A percentile compares a stretch with the other conserved stretches of the same genome.
These are phyloP conservation scores for Coprinellus micaceus DNA, from an alignment of 768 basidiomycete species.

Conservation along the genomic window DNA sequence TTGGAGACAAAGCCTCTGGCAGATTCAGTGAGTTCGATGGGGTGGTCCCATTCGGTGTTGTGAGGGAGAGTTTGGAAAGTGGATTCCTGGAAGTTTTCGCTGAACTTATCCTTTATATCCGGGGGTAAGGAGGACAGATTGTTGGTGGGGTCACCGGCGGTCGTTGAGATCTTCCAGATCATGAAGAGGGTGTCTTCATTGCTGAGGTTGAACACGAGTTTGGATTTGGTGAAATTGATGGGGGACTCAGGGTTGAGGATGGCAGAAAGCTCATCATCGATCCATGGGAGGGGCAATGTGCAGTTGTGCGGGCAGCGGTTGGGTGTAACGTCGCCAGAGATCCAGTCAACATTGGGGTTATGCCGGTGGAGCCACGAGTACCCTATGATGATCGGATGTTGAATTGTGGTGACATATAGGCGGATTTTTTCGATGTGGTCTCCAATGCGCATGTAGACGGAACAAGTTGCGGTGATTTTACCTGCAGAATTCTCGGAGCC, in stretches of 20 bases:
- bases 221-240: not conserved
- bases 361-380: conserved; percentile 18
- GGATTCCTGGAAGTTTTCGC: not conserved
- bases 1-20: conserved; percentile 12
- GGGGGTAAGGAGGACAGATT: not conserved
- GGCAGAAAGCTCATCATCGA: not conserved
- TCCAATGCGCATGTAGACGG: conserved; percentile 14
- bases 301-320: not conserved
- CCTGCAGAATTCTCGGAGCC: conserved; percentile 21
- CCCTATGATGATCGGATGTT: conserved; percentile 19
- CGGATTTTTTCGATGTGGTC: conserved; percentile 17
- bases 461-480: conserved; percentile 16
- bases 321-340: not conserved
- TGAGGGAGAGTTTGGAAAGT: conserved; percentile 1
- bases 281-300: not conserved
- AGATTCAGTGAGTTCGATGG: conserved; percentile 17
- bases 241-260: not conserved
- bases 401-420: conserved; percentile 19
- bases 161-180: not conserved
- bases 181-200: not conserved
- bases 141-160: not conserved
- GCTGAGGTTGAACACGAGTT: not conserved
- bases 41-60: conserved; percentile 2
- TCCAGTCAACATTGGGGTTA: conserved; percentile 5
- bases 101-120: not conserved